These are phyloP conservation scores for Musa balbisiana DNA, from an alignment of 202 grass and related monocot genomes.

Conservation along the genomic window DNA sequence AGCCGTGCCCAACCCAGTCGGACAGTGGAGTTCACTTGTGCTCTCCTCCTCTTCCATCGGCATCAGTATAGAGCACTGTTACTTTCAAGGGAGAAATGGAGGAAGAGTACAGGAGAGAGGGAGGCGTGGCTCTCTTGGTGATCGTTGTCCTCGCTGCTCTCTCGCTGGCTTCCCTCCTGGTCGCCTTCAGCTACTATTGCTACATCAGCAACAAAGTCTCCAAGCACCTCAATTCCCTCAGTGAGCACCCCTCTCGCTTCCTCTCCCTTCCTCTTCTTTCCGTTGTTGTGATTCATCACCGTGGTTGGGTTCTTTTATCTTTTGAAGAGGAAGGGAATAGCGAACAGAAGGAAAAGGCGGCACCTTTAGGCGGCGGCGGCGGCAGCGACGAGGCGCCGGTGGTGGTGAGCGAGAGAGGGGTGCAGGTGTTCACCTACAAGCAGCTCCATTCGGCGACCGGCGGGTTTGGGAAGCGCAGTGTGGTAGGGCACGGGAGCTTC, in stretches of 20 bases:
- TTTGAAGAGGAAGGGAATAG: conserved; percentile 12
- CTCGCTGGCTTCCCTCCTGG: conserved; percentile 64
- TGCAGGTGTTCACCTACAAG: conserved; percentile 76
- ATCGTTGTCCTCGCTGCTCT: conserved; percentile 81
- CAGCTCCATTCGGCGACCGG: conserved; percentile 70
- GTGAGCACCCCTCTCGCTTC: conserved; percentile 23
- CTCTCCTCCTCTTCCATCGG: neutral
- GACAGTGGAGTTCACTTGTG: neutral
- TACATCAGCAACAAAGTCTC: conserved; percentile 97
- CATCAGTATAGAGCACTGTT: neutral
- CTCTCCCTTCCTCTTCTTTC: neutral
- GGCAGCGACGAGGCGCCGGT: conserved; percentile 26
- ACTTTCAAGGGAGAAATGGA: conserved; percentile 3
- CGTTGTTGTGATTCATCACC: neutral
- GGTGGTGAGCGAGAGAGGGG: conserved; percentile 45
- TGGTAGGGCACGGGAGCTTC: conserved; percentile 95
- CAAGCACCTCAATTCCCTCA: conserved; percentile 61
- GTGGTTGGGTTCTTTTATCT: neutral
- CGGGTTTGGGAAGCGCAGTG: conserved; percentile 57
- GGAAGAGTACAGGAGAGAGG: conserved; percentile 58
- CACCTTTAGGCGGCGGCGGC: conserved; percentile 31
- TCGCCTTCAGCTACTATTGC: conserved; percentile 96
- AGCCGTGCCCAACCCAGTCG: neutral
- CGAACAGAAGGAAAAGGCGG: conserved; percentile 36
- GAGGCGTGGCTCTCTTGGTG: conserved; percentile 63